Percentiles rank a stretch among this genome's conserved stretches.
phyloP scores from a whole-genome alignment of 2,329 filamentous ascomycete species.

The Venturia nashicola region DNA sequence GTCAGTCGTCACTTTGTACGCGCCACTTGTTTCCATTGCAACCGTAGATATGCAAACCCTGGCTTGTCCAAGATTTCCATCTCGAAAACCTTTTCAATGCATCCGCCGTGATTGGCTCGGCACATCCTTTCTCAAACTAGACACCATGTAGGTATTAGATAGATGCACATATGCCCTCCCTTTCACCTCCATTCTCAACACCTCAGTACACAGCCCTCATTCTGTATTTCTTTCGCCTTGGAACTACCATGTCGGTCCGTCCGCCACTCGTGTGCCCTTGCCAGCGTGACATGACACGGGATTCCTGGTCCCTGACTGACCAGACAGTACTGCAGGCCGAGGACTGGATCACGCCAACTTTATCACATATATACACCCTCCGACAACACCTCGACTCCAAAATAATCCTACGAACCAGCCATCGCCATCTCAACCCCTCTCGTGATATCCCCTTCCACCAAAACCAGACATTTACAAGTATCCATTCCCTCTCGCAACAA shows the following conservation, averaged over 20 bases:
- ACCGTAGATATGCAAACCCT: neutral
- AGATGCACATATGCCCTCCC: no score
- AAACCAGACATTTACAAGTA: no score
- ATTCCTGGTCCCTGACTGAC: neutral
- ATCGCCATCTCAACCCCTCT: no score
- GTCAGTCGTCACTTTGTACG: neutral
- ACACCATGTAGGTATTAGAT: neutral
- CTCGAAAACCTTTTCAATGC: slow-evolving; percentile 3
- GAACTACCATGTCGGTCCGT: neutral
- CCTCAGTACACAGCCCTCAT: neutral
- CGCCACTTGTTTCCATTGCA: neutral
- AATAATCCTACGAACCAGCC: no score
- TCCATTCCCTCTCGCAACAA: no score
- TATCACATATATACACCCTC: neutral
- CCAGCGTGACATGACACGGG: neutral
- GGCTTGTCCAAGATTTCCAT: neutral
- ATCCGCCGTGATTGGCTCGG: neutral
- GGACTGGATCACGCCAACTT: neutral
- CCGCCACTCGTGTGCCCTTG: neutral
- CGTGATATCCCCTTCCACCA: no score
- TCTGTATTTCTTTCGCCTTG: no score
- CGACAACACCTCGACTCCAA: no score
- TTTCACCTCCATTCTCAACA: no score
- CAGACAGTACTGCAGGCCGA: no score
- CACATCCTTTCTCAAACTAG: neutral